Evolutionary conservation across 345 rosid genomes (phyloP), one percentile per base, ranked within the genome.

Genomic region (Pugionium cornutum): DNA sequence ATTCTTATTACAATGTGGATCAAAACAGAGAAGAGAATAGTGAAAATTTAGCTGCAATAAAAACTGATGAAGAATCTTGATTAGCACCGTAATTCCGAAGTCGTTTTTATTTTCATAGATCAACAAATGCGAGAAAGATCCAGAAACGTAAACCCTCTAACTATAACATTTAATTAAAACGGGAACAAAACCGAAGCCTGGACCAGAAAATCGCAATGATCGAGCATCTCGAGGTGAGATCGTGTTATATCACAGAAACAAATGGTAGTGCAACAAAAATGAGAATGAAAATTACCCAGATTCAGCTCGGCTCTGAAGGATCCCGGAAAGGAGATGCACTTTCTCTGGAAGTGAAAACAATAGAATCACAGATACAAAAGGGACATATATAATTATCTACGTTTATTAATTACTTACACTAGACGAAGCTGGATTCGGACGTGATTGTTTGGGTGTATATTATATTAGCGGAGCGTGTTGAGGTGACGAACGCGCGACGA

Each of bases 221-320:
- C 32, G 39, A 51, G 32, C 31, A 51, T 68, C 28, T 49, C 25
- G 44, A 11, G 58, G 48, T 51, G 31, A 36, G 11, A 46, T 45
- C 45, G 62, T 44, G 10, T 55, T 9, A 58, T 4, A 44, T 18
- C 18, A 18, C 18, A 18, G 18, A 18, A 18, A 18, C 18, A 18
- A 18, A 18, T 18, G 18, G 18, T 18, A 18, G 18, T 47, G 64
- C 49, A 30, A 48, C 18, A 48, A 60, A 18, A 60, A 53, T 7
- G 64, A 71, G 75, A 72, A 54, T 50, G 5, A n/a, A 47, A 64
- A 2, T 34, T 57, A 72, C 76, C 70, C 66, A 64, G 66, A 64
- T 72, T 58, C 61, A 72, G 66, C 48, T 72, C 28, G 7, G 57
- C 8, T 40, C 37, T 70, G 35, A 62, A 62, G 57, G 64, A 63